Base-by-base conservation (phyloP, 495 filamentous ascomycete genomes). In the Penicillium diatomitis region DNA sequence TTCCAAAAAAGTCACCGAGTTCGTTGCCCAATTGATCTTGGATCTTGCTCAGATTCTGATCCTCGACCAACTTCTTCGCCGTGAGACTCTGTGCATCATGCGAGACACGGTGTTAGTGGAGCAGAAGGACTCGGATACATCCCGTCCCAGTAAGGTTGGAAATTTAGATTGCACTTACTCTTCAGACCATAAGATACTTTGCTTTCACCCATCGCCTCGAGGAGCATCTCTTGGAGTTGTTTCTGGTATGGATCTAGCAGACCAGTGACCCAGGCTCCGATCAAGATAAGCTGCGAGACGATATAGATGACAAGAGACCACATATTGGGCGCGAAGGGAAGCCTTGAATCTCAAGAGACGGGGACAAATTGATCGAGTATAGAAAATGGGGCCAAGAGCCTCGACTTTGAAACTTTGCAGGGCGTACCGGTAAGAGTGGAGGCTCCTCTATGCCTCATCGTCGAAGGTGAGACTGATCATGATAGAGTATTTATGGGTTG, bases 201-300 rank as follows among this genome's bases (percentile, higher is more conserved):
- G 30, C 70, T 80, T 54, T 80, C 76, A 10, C 75, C 76, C 68
- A 78, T 77, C 35, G 63, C 65, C 48, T 77, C 67, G 2, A 79
- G 61, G 2, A 75, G 49, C 4, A 75, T 53, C 37, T 75, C 65
- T 49, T 79, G 72, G 28, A 74, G 54, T 36, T 59, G 59, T 46
- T 64, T 64, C 47, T 70, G 67, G 43, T 66, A 64, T 6, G 53
- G 54, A 38, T 69, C 67, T 8, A 70, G 50, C 12, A 55, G 50
- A 34, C 67, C 67, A 3, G 53, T 52, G 30, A 69, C 61, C 67
- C 67, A 70, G 8, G 66, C 66, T 32, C 46, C 55, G 27, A 63
- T 35, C 2, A 69, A 48, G 29, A 54, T 44, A 7, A 65, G 29
- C 32, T 63, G 60, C 4, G 48, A 42, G 10, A 42, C 5, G 38